Base-by-base conservation (phyloP, 768 basidiomycete species). In the Sutorius australiensis region DNA sequence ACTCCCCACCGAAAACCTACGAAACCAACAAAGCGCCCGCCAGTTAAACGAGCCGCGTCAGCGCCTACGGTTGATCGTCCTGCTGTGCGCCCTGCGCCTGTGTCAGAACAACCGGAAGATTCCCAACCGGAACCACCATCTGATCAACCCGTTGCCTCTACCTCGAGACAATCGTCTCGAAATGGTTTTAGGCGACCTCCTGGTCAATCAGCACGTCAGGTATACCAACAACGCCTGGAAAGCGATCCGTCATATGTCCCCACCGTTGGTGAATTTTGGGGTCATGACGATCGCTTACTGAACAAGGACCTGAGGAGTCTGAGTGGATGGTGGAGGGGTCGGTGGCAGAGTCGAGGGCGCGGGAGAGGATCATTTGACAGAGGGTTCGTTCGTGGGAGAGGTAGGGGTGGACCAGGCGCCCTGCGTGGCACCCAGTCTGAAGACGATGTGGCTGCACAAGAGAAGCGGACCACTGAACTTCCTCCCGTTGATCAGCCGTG, bases 191-290 rank as follows among this genome's bases (percentile, higher is more conserved):
- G 64, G 45, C 79, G 77, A 14, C 72, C 73, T 19, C 60, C 75
- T 3, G 80, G 80, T 4, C 83, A 82, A 53, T 78, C 81, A 21
- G 89, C 85, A 36, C 88, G 93, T 44, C 90, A 93, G 67, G 88
- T 84, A 17, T 95, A 97, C 70, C 86, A 91, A 57, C 80, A 89
- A 57, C 83, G 86, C 30, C 75, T 95, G 24, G 86, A 91, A 52
- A 75, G 72, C 11, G 94, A 97, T 66, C 93, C 94, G 2, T 89
- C 91, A 2, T 93, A 86, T 67, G 88, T 92, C 28, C 94, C 94
- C 21, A 87, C 84, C 24, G 88, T 95, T 21, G 94, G 94, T 50
- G 87, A 86, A 56, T 97, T 97, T 65, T 97, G 92, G 92, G 86
- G 89, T 5, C 94, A 97, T 65, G 94, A 97, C 68, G 93, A 95